These are phyloP conservation scores for Dendrobium officinale DNA, from an alignment of 106 monocot species.

Conservation along the genomic window DNA sequence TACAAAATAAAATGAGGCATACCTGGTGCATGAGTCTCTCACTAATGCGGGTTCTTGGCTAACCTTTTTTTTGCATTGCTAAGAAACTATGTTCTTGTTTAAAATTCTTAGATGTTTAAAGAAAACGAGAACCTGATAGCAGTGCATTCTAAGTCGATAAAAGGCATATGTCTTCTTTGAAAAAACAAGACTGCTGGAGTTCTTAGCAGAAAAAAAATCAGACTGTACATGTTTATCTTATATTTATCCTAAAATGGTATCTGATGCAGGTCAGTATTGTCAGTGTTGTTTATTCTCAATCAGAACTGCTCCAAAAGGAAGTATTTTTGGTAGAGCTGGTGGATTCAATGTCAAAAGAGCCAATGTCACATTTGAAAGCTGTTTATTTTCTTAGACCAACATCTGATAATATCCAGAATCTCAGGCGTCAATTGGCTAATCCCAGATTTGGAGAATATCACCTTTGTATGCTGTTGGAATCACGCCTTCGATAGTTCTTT, in stretches of 20 bases:
- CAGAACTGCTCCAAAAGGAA: constrained; percentile 88
- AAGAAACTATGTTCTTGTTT: not conserved
- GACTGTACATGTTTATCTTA: not conserved
- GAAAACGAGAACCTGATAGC: not conserved
- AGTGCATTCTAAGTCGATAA: not conserved
- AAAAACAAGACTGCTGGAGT: not conserved
- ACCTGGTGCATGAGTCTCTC: too few species aligned
- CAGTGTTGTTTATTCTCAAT: constrained; percentile 93
- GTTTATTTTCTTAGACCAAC: constrained; percentile 93
- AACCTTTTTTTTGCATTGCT: not conserved
- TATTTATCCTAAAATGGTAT: not conserved
- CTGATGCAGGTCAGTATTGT: constrained; percentile 81
- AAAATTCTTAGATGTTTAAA: not conserved
- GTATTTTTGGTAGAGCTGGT: constrained; percentile 90
- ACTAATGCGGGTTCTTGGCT: not conserved
- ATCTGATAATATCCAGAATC: constrained; percentile 85
- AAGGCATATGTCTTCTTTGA: not conserved
- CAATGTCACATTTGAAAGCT: constrained; percentile 96
- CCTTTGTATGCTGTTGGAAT: constrained; percentile 55
- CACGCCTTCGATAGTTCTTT: not conserved
- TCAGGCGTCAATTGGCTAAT: constrained; percentile 69
- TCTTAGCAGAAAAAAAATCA: not conserved
- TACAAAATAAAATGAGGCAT: too few species aligned
- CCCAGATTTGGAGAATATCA: constrained; percentile 97
- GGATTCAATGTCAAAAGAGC: constrained; percentile 76